Evolutionary conservation across 2,329 filamentous ascomycete species (phyloP).

Genomic region (Ophiostoma sp.): DNA sequence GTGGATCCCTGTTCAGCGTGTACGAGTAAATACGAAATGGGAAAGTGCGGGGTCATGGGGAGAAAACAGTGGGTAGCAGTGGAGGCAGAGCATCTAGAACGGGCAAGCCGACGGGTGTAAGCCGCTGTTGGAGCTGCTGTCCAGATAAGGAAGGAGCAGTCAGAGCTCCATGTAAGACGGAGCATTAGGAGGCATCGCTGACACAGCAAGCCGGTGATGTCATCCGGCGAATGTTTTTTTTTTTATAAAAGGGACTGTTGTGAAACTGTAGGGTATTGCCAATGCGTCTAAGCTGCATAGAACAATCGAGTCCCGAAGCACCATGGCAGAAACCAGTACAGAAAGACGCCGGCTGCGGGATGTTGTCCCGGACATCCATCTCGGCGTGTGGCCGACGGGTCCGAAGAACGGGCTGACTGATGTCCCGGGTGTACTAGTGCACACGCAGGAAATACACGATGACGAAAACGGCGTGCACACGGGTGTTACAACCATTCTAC

Average conservation of each 20-base stretch:
- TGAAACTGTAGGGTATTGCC: no score
- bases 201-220: not conserved
- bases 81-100: not conserved
- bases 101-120: not conserved
- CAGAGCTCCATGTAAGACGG: not conserved
- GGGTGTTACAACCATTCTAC: constrained; percentile 46
- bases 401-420: constrained; percentile 48
- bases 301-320: not conserved
- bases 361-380: constrained; percentile 40
- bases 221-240: not conserved
- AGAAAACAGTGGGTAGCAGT: not conserved
- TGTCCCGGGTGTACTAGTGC: constrained; percentile 44
- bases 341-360: constrained; percentile 37
- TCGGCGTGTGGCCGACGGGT: constrained; percentile 42
- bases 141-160: not conserved
- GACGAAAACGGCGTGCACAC: constrained; percentile 31
- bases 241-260: no score
- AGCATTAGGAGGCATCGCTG: not conserved
- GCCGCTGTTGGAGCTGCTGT: not conserved
- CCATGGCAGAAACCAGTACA: not conserved
- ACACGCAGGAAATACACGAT: constrained; percentile 41
- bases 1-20: no score
- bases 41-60: constrained; percentile 3
- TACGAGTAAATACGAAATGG: not conserved
- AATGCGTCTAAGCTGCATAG: no score